Evolutionary conservation across 1,284 basidiomycete species (phyloP), one percentile per base, ranked within the genome.

Genomic region (Trichosporon faecale): DNA sequence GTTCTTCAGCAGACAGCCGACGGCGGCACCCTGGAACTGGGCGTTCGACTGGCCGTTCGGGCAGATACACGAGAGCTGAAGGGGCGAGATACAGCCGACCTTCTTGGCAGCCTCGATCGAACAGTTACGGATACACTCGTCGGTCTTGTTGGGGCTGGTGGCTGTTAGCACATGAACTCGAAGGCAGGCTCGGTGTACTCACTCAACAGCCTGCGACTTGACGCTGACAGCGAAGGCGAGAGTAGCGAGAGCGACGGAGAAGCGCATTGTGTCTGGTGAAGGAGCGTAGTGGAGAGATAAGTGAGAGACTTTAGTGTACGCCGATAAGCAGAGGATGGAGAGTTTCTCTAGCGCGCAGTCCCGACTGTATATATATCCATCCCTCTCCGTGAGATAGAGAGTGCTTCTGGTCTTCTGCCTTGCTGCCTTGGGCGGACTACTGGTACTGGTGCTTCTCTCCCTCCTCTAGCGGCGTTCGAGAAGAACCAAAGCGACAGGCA

Each of bases 41-140:
- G 29, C 35, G 35, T 44, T 44, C 52, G 31, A 6, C 31, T 14
- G n/a, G 31, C 33, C 33, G 27, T 23, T 33, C 27, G 27, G 27
- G 27, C 66, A 61, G 55, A 67, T 49, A 14, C 66, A 67, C 12
- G 3, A 4, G 25, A 57, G 33, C 23, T 67, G 52, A 8, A 67
- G 66, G 11, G 66, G 66, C 12, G 25, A 40, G 23, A 44, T 5
- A 35, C 66, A 67, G 25, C 55, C 66, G 37, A 27, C 55, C 11
- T 55, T 14, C 31, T n/a, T 37, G 35, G 66, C 21, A 1, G 55
- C 55, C 25, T 60, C 27, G 37, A 67, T 57, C 18, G 66, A 44
- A 27, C 66, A 67, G 33, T n/a, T 8, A 7, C 52, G 55, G 57
- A 67, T n/a, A 31, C 55, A 67, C 4, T 14, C 8, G 37, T 57